phyloP scores from a whole-genome alignment of 805 yeast genomes.

The Saturnispora galanensis region DNA sequence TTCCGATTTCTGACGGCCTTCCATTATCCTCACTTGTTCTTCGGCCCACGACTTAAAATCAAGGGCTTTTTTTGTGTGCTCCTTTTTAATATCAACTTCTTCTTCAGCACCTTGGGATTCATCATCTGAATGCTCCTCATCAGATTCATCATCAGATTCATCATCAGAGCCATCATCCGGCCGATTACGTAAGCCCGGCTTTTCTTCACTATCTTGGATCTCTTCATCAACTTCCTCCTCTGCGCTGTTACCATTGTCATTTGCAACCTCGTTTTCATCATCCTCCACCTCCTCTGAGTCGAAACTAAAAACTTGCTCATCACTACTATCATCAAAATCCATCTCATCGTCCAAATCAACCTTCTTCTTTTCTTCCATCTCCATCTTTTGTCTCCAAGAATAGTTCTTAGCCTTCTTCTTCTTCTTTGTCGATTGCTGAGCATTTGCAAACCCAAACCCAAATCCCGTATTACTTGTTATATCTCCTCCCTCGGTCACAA shows the following conservation, averaged over 20 bases:
- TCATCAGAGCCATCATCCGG: conserved; percentile 27
- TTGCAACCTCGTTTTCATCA: conserved; percentile 15
- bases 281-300: conserved; percentile 20
- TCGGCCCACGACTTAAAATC: conserved; percentile 89
- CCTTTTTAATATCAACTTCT: conserved; percentile 29
- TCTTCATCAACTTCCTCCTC: conserved; percentile 6
- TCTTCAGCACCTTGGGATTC: conserved; percentile 25
- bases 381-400: conserved; percentile 63
- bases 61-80: conserved; percentile 41
- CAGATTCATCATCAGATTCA: conserved; percentile 20
- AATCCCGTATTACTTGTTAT: conserved; percentile 44
- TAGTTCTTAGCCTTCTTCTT: conserved; percentile 47
- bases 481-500: conserved; percentile 13
- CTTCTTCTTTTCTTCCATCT: conserved; percentile 34
- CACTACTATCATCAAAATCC: conserved; percentile 37
- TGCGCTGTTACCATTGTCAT: conserved; percentile 14
- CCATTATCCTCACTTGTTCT: conserved; percentile 51
- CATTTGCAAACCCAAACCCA: conserved; percentile 60
- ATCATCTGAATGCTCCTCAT: conserved; percentile 22
- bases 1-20: conserved; percentile 44
- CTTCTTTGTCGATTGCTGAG: conserved; percentile 32
- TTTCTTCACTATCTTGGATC: conserved; percentile 16
- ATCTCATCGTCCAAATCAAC: conserved; percentile 45
- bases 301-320: too few relatives aligned
- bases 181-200: conserved; percentile 7